A percentile compares a stretch with the other conserved stretches of the same genome.
Evolutionary conservation across 495 filamentous ascomycete species (phyloP).

Genomic region (Aspergillus campestris): DNA sequence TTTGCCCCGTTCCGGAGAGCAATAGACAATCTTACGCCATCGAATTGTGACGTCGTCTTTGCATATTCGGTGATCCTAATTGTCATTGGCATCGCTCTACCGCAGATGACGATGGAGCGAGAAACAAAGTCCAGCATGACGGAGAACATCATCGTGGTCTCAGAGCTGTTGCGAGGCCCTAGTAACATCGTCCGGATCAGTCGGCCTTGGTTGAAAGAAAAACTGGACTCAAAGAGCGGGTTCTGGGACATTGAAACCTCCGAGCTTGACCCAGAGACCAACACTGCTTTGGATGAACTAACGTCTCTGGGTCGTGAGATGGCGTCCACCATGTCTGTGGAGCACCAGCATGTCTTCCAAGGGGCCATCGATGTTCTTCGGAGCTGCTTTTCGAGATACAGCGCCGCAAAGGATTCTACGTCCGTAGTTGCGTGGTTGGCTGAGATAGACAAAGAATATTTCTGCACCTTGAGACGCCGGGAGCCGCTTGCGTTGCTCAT

Average conservation of each 20-base stretch:
- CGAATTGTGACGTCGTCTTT: slow-evolving; percentile 44
- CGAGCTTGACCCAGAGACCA: slow-evolving; percentile 17
- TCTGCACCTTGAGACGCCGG: slow-evolving; percentile 21
- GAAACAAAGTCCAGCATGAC: slow-evolving; percentile 24
- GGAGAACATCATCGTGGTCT: slow-evolving; percentile 29
- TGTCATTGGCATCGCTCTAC: slow-evolving; percentile 40
- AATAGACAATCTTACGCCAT: slow-evolving; percentile 35
- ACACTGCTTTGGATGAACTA: slow-evolving; percentile 19
- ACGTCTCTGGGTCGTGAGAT: slow-evolving; percentile 18
- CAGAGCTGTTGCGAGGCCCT: slow-evolving; percentile 30
- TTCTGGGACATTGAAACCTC: slow-evolving; percentile 9
- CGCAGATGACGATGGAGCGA: slow-evolving; percentile 27
- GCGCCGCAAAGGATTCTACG: slow-evolving; percentile 15
- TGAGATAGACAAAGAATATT: slow-evolving; percentile 27
- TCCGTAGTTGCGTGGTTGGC: slow-evolving; percentile 31
- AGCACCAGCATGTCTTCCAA: slow-evolving; percentile 24
- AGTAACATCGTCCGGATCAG: slow-evolving; percentile 27
- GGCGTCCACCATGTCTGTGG: slow-evolving; percentile 10
- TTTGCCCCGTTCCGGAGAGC: slow-evolving; percentile 36
- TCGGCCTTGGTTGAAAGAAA: slow-evolving; percentile 22
- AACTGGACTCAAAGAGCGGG: slow-evolving; percentile 17
- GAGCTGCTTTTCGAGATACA: slow-evolving; percentile 20
- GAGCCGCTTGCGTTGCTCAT: slow-evolving; percentile 25
- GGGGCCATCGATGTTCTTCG: slow-evolving; percentile 22
- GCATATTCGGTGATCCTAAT: slow-evolving; percentile 44